Percentiles rank a stretch among this genome's conserved stretches.
Conservation (phyloP, 2,329 filamentous ascomycete species). For the Ceratocystis harringtonii region DNA sequence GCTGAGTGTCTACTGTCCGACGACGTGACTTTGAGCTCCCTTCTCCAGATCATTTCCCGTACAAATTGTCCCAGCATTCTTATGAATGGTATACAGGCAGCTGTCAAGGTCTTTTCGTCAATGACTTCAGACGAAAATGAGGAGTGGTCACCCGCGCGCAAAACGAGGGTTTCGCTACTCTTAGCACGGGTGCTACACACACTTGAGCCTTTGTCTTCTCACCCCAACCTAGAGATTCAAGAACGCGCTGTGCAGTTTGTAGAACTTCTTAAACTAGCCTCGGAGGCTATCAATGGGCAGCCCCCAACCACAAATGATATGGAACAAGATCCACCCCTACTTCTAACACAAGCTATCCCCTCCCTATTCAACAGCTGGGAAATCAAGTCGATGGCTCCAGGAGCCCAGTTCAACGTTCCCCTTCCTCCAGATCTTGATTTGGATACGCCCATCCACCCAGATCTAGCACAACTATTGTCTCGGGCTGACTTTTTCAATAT, state of each 20-base stretch:
- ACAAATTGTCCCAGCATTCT: conserved; percentile 49
- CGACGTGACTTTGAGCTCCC: conserved; percentile 54
- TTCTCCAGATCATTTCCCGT: conserved; percentile 52
- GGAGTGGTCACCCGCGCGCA: conserved; percentile 58
- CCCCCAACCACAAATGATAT: conserved; percentile 38
- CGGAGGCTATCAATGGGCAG: conserved; percentile 62
- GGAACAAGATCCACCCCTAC: conserved; percentile 56
- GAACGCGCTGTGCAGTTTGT: conserved; percentile 86
- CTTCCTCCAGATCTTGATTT: conserved; percentile 61
- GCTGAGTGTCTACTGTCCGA: conserved; percentile 54
- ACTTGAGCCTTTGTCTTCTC: conserved; percentile 60
- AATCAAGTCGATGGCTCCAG: conserved; percentile 73
- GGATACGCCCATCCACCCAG: conserved; percentile 65
- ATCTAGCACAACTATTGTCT: conserved; percentile 53
- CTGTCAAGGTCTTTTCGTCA: conserved; percentile 68
- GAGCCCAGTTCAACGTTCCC: conserved; percentile 76
- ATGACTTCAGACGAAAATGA: conserved; percentile 50
- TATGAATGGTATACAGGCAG: conserved; percentile 67
- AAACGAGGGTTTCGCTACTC: conserved; percentile 59
- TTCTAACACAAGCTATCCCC: conserved; percentile 83
- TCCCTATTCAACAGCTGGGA: conserved; percentile 75
- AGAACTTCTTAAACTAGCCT: conserved; percentile 73
- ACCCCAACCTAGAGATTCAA: conserved; percentile 86
- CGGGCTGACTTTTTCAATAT: conserved; percentile 36
- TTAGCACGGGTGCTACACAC: conserved; percentile 71